Conservation (phyloP, 1,139 yeast species). For the Wickerhamomyces sp. region DNA sequence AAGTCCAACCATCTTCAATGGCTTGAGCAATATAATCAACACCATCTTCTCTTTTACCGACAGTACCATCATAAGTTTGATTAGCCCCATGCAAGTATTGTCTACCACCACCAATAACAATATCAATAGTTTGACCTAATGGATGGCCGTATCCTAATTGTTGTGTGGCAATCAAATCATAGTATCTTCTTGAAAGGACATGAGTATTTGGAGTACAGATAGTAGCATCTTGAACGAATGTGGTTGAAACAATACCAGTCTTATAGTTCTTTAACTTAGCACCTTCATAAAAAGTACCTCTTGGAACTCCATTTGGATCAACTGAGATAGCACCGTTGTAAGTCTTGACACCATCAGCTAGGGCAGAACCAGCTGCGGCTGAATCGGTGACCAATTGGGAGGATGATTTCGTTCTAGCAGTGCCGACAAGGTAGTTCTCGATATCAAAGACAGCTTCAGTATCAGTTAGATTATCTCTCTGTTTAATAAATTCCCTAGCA, state of each 20-base stretch:
- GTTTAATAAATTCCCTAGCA: slow-evolving; percentile 20
- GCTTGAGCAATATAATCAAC: slow-evolving; percentile 21
- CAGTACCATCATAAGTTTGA: slow-evolving; percentile 17
- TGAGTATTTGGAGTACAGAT: slow-evolving; percentile 24
- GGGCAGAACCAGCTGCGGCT: slow-evolving; percentile 24
- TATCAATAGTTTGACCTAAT: slow-evolving; percentile 22
- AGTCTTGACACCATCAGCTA: slow-evolving; percentile 19
- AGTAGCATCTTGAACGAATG: slow-evolving; percentile 24
- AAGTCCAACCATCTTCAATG: slow-evolving; percentile 21
- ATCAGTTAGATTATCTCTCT: slow-evolving; percentile 15
- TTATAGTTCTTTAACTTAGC: slow-evolving; percentile 20
- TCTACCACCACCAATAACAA: slow-evolving; percentile 24
- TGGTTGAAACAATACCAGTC: slow-evolving; percentile 23
- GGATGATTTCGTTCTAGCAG: slow-evolving; percentile 22
- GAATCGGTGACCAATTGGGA: slow-evolving; percentile 22
- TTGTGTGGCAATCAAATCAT: slow-evolving; percentile 20
- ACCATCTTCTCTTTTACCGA: slow-evolving; percentile 19
- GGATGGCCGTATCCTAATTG: slow-evolving; percentile 24
- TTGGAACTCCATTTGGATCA: slow-evolving; percentile 18
- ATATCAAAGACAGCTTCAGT: slow-evolving; percentile 15
- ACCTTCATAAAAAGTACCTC: slow-evolving; percentile 25
- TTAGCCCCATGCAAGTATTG: slow-evolving; percentile 21
- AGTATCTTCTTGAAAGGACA: slow-evolving; percentile 15
- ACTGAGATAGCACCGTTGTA: slow-evolving; percentile 25
- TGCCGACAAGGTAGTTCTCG: slow-evolving; percentile 20